Conservation (phyloP, 805 yeast species). For the Candida anglica region DNA sequence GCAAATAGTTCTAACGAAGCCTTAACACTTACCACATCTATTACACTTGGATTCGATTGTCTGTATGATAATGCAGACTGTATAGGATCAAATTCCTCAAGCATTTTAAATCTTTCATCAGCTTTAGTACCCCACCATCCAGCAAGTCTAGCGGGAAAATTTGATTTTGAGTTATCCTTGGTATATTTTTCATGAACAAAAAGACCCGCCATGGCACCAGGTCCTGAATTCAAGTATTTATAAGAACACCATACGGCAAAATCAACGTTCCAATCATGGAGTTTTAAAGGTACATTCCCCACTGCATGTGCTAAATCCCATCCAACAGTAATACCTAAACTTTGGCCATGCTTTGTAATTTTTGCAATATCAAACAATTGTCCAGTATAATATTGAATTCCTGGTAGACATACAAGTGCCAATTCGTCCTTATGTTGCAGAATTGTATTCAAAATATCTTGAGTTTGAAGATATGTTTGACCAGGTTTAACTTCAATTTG, state of each 20-base stretch:
- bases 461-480: slow-evolving; percentile 54
- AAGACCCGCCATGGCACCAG: slow-evolving; percentile 89
- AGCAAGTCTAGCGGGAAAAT: slow-evolving; percentile 65
- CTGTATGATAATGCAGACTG: slow-evolving; percentile 84
- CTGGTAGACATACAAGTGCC: slow-evolving; percentile 78
- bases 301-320: slow-evolving; percentile 97
- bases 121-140: slow-evolving; percentile 98
- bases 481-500: slow-evolving; percentile 60
- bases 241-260: slow-evolving; percentile 95
- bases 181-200: slow-evolving; percentile 62
- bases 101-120: slow-evolving; percentile 70
- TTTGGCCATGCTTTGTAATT: slow-evolving; percentile 66
- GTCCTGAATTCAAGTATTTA: slow-evolving; percentile 88
- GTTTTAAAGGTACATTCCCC: slow-evolving; percentile 72
- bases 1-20: slow-evolving; percentile 61
- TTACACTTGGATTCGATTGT: slow-evolving; percentile 86
- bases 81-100: slow-evolving; percentile 72
- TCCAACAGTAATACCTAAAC: slow-evolving; percentile 56
- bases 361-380: slow-evolving; percentile 71
- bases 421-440: slow-evolving; percentile 54
- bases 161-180: slow-evolving; percentile 19
- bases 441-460: slow-evolving; percentile 56
- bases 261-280: slow-evolving; percentile 90
- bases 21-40: slow-evolving; percentile 73
- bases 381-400: slow-evolving; percentile 90